Evolutionary conservation across 352 stramenopile genomes (phyloP).

Genomic region (Pythium aphanidermatum): DNA sequence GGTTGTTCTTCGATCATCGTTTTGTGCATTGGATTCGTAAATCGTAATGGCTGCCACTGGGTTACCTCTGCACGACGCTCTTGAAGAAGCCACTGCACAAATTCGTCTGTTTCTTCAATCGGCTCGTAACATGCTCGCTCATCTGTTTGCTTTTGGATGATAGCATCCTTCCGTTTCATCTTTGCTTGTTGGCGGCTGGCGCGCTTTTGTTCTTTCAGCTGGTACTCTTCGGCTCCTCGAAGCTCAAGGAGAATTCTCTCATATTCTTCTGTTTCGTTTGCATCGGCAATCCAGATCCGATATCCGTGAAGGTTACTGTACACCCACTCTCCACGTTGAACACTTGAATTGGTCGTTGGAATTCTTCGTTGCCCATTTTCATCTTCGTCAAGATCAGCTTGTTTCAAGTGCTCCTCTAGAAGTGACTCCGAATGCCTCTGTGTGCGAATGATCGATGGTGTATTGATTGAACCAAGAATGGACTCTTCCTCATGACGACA

Average conservation of each 20-base stretch:
- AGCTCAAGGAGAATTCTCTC: slow-evolving; percentile 68
- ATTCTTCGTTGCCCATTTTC: background rate
- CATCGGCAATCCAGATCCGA: slow-evolving; percentile 58
- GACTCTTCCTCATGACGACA: background rate
- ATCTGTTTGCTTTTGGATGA: slow-evolving; percentile 34
- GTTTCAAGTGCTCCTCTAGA: background rate
- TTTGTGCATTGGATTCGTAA: slow-evolving; percentile 35
- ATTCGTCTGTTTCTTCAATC: slow-evolving; percentile 25
- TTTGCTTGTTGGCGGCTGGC: slow-evolving; percentile 29
- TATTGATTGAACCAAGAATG: too few relatives aligned
- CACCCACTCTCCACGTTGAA: slow-evolving; percentile 19
- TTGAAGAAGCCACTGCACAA: slow-evolving; percentile 43
- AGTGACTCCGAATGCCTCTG: too few relatives aligned
- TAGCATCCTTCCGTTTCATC: background rate
- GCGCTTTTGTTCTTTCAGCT: slow-evolving; percentile 22
- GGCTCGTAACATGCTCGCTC: slow-evolving; percentile 43
- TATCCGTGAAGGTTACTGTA: slow-evolving; percentile 84
- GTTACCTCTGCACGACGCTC: slow-evolving; percentile 24
- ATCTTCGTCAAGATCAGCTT: background rate
- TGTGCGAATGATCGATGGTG: too few relatives aligned
- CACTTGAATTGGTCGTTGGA: background rate
- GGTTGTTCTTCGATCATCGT: slow-evolving; percentile 52
- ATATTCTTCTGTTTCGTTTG: slow-evolving; percentile 60
- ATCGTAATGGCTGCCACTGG: slow-evolving; percentile 55
- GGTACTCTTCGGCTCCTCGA: slow-evolving; percentile 36